phyloP scores from a whole-genome alignment of 148 eudicot species.

The Fagopyrum esculentum region DNA sequence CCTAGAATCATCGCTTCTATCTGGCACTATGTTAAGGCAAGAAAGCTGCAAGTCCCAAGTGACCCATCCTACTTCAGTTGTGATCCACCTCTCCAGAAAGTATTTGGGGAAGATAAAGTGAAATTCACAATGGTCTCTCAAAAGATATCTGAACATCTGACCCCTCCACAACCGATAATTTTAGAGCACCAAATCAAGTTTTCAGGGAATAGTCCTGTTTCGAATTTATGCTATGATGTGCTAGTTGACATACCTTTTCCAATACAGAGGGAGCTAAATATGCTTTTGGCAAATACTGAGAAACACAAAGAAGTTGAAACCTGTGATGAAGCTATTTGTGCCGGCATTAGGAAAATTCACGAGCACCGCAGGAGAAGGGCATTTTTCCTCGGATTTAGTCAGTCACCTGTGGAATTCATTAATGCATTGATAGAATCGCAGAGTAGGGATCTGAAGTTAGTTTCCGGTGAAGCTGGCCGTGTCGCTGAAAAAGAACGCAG shows the following conservation, averaged over 20 bases:
- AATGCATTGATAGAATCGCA: conserved; percentile 87
- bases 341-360: conserved; percentile 76
- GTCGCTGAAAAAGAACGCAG: conserved; percentile 72
- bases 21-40: conserved; percentile 95
- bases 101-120: conserved; percentile 78
- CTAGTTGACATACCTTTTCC: conserved; percentile 88
- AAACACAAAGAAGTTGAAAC: conserved; percentile 78
- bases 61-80: conserved; percentile 85
- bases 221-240: conserved; percentile 84
- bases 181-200: conserved; percentile 84
- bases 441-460: conserved; percentile 71
- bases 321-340: conserved; percentile 81
- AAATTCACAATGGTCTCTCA: conserved; percentile 80
- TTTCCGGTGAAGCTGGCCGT: conserved; percentile 72
- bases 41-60: conserved; percentile 69
- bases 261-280: conserved; percentile 76
- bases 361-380: conserved; percentile 86
- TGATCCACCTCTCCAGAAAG: conserved; percentile 76
- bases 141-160: conserved; percentile 64
- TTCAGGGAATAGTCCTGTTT: conserved; percentile 70
- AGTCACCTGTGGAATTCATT: conserved; percentile 85
- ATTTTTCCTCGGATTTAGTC: conserved; percentile 89
- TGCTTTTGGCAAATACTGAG: conserved; percentile 74
- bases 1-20: conserved; percentile 80
- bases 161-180: conserved; percentile 82